A percentile compares a stretch with the other conserved stretches of the same genome.
These are phyloP conservation scores for Xylariaceae sp. DNA, from an alignment of 2,329 filamentous ascomycete genomes.

Conservation along the genomic window DNA sequence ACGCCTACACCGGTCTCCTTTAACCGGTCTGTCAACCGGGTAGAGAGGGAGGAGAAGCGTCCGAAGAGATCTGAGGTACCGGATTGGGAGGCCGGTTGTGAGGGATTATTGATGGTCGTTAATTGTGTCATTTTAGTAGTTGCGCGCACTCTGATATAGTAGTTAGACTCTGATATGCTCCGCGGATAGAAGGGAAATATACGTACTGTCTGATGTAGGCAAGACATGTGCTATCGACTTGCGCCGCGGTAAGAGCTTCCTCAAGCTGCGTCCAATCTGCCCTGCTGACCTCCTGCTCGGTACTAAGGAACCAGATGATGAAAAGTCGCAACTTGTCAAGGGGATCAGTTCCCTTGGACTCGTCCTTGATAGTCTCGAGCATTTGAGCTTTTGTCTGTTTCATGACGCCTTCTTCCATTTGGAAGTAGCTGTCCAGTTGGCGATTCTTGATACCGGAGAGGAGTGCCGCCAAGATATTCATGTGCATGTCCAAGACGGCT, in stretches of 20 bases:
- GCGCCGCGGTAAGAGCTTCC: conserved; percentile 70
- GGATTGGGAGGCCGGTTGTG: conserved; percentile 55
- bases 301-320: conserved; percentile 95
- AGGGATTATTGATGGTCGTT: conserved; percentile 75
- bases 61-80: conserved; percentile 77
- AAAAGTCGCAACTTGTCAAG: conserved; percentile 89
- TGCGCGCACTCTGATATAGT: conserved; percentile 65
- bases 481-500: conserved; percentile 92
- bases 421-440: conserved; percentile 93
- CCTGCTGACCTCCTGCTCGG: conserved; percentile 79
- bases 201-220: conserved; percentile 80
- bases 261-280: conserved; percentile 82
- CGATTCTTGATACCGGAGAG: conserved; percentile 82
- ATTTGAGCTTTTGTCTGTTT: conserved; percentile 89
- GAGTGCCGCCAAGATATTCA: conserved; percentile 87
- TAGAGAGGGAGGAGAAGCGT: conserved; percentile 87
- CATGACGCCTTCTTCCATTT: conserved; percentile 85
- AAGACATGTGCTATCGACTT: conserved; percentile 70
- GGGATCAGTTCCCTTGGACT: conserved; percentile 75
- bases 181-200: not conserved
- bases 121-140: conserved; percentile 98
- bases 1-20: conserved; percentile 81
- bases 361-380: conserved; percentile 76
- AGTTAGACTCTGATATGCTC: conserved; percentile 24
- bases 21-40: conserved; percentile 85